These are phyloP conservation scores for Catenaria anguillulae DNA, from an alignment of 371 early-diverging fungal species.

Conservation along the genomic window DNA sequence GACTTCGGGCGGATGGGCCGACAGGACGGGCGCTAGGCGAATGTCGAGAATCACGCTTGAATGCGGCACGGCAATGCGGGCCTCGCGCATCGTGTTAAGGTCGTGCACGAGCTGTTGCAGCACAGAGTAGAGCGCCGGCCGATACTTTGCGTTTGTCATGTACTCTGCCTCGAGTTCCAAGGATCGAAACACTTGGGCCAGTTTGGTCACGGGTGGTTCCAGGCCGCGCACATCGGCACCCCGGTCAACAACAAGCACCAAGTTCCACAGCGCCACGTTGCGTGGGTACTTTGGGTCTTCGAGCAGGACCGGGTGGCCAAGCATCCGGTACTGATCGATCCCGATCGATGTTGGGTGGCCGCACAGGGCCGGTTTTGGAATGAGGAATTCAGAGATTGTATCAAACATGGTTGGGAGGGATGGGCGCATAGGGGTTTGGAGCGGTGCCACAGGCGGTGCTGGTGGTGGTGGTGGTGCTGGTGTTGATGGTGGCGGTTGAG, in stretches of 20 bases:
- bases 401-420: background rate
- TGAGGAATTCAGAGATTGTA: conserved; percentile 2
- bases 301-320: background rate
- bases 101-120: background rate
- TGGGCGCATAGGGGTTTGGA: background rate
- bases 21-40: background rate
- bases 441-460: no score
- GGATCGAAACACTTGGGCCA: background rate
- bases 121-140: background rate
- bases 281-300: background rate
- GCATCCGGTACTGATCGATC: background rate
- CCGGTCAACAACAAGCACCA: background rate
- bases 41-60: background rate
- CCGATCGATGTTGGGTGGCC: background rate
- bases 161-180: background rate
- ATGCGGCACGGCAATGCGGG: background rate
- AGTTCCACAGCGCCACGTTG: conserved; percentile 1
- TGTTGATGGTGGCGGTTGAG: no score
- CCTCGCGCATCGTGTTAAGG: background rate
- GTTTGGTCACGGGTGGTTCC: background rate
- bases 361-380: conserved; percentile 8
- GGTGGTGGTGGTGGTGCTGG: no score
- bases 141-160: background rate
- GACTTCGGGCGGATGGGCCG: background rate
- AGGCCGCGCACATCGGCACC: background rate